Conservation (phyloP, 768 basidiomycete genomes). For the Hericium coralloides region DNA sequence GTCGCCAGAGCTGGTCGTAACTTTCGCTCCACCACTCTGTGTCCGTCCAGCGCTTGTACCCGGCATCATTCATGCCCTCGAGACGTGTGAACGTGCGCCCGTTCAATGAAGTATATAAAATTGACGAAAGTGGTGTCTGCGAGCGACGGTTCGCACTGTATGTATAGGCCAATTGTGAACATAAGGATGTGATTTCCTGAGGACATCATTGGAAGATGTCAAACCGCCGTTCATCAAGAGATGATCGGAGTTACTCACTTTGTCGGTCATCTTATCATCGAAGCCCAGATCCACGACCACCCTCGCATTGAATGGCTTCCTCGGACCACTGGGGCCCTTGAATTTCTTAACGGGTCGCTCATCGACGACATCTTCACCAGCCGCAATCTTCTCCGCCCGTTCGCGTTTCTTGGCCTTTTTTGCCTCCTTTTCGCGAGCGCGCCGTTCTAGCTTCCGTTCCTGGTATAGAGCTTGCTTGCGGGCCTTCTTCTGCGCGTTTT, state of each 20-base stretch:
- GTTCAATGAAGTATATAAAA: conserved; percentile 77
- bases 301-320: conserved; percentile 37
- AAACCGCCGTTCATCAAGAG: neutral
- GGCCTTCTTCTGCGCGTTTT: conserved; percentile 70
- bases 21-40: conserved; percentile 80
- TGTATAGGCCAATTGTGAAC: conserved; percentile 84
- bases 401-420: conserved; percentile 66
- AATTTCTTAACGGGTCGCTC: conserved; percentile 24
- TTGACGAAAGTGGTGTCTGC: conserved; percentile 52
- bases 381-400: conserved; percentile 50
- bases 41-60: conserved; percentile 71
- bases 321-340: conserved; percentile 15
- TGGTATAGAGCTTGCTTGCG: conserved; percentile 61
- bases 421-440: conserved; percentile 68
- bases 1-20: conserved; percentile 61
- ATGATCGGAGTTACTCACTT: conserved; percentile 41
- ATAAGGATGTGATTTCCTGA: conserved; percentile 87
- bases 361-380: conserved; percentile 49
- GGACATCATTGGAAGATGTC: neutral
- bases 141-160: conserved; percentile 83
- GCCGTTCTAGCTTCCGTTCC: conserved; percentile 61
- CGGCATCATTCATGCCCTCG: conserved; percentile 53
- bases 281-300: conserved; percentile 86
- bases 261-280: conserved; percentile 88
- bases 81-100: conserved; percentile 59